Evolutionary conservation across 176 grass and related monocot genomes (phyloP), one percentile per base, ranked within the genome.

Genomic region (Oryza officinalis): DNA sequence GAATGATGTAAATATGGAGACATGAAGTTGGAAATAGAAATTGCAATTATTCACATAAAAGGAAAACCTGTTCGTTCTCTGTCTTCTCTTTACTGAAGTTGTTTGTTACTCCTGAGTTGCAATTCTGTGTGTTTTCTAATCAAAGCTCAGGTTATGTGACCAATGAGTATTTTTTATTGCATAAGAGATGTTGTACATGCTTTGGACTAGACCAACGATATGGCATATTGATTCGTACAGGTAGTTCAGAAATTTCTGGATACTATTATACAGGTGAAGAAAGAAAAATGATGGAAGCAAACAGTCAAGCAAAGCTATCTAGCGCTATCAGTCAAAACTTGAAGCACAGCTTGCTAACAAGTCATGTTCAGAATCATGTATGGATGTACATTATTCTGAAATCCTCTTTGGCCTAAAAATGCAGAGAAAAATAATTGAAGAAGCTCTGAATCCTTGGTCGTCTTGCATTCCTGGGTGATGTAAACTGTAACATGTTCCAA

Each of bases 1-100:
- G 47, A 27, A 41, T 75, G 72, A 75, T 75, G 72, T 75, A 75
- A 75, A 75, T n/a, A 54, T 49, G 71, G 43, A 30, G 25, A 73
- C 27, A 43, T 26, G 13, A 45, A 72, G 3, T 26, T n/a, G 3
- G 41, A 23, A 25, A 71, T 25, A 26, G 38, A n/a, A 23, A 44
- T 72, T 27, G 22, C 69, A 72, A 46, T 7, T 72, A 26, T 45
- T 70, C 69, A 25, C 12, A 72, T 41, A 40, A 46, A 26, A 45
- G 22, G n/a, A 72, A 46, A 72, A 46, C 12, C 12, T 26, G 6
- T 41, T 15, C 40, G 13, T 27, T 72, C 37, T 37, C n/a, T 45
- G 5, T 15, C 6, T 22, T n/a, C 2, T 20, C 15, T 54, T 15
- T 5, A 25, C 57, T 23, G 22, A 61, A 69, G 23, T 46, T 72